Base-by-base conservation (phyloP, 345 rosid species). In the Eucalyptus erythrocorys region DNA sequence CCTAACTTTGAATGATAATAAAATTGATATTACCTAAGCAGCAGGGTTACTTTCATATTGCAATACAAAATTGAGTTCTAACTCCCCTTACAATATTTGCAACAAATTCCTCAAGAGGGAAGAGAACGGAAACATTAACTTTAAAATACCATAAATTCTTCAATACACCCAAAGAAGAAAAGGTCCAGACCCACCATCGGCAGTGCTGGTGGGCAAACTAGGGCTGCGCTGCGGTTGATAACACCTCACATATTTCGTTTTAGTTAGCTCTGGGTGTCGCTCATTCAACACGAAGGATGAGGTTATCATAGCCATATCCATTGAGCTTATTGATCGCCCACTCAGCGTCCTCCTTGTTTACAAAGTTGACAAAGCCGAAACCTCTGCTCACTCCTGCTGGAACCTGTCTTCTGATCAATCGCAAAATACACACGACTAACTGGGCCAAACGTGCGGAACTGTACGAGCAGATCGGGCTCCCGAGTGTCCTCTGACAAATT, bases 351-450 rank as follows among this genome's bases (percentile, higher is more conserved):
- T 96, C 99, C 89, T 95, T 94, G 94, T 91, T 96, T 84, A 94
- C 96, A 87, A 96, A 96, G 92, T 96, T 97, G 42, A 96, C 98
- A 84, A 96, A 96, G n/a, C 99, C 99, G 61, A 97, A 97, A 37
- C 99, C 99, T 90, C 99, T 91, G 93, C 97, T 96, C 92, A 93
- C n/a, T n/a, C n/a, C n/a, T n/a, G n/a, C n/a, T n/a, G n/a, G n/a
- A 91, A 48, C 99, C 95, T 22, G 97, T 97, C 89, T 94, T 95
- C 98, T 95, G 94, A 89, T 97, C 98, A 85, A 96, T 92, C 22
- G 98, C 99, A 87, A 97, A 97, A 87, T 96, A 96, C 27, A 93
- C 97, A 87, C 95, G 97, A 14, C 96, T 96, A 27, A 97, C 97
- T 17, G 95, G 88, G 86, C 98, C 99, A 92, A 96, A 96, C 7